Evolutionary conservation across 257 asterid genomes (phyloP).

Genomic region (Solanum etuberosum): DNA sequence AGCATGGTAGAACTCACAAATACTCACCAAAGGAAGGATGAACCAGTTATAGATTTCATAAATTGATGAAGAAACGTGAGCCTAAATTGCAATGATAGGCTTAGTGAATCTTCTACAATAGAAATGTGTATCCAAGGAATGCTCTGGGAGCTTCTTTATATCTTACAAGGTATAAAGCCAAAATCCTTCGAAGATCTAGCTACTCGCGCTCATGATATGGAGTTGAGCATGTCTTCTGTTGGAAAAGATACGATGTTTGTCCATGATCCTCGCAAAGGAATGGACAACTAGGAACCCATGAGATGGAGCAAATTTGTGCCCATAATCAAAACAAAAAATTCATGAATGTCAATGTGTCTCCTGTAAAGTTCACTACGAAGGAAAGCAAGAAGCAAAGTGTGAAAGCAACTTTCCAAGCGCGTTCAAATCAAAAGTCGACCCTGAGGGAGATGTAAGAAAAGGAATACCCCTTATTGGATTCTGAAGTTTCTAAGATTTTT

Average conservation of each 20-base stretch:
- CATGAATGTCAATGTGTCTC: not conserved
- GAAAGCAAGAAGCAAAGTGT: not conserved
- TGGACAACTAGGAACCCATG: not conserved
- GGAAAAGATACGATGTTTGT: not conserved
- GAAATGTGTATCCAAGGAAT: not conserved
- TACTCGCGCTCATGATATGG: not conserved
- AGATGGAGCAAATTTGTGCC: not conserved
- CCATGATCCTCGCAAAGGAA: not conserved
- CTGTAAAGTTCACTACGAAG: no score
- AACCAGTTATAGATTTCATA: no score
- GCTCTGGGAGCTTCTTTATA: not conserved
- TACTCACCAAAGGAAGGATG: no score
- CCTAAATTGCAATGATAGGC: not conserved
- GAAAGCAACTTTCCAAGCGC: not conserved
- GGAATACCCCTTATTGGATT: not conserved
- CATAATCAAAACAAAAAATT: no score
- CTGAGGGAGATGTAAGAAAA: not conserved
- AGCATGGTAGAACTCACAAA: no score
- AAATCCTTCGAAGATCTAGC: not conserved
- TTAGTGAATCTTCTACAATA: not conserved
- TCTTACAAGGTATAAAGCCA: not conserved
- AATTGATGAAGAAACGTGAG: no score
- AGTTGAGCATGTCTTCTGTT: not conserved
- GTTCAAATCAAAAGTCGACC: not conserved
- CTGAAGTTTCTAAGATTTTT: no score